Conservation (phyloP, 768 basidiomycete genomes). For the Suillus paluster region DNA sequence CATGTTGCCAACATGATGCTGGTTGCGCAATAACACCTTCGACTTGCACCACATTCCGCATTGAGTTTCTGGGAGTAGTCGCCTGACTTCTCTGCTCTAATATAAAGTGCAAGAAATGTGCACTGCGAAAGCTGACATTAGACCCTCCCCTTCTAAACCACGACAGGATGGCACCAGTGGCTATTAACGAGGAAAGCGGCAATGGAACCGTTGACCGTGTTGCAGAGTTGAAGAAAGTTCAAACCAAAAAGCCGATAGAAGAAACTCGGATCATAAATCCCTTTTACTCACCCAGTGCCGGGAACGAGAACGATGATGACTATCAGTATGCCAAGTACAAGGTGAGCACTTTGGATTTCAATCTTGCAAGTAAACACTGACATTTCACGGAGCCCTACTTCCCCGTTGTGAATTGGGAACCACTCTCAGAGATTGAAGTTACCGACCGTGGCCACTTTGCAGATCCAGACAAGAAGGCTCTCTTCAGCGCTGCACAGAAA, state of each 20-base stretch:
- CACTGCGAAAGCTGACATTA: background rate
- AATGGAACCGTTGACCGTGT: slow-evolving; percentile 24
- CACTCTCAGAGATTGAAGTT: slow-evolving; percentile 60
- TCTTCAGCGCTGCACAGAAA: slow-evolving; percentile 67
- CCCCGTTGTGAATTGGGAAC: slow-evolving; percentile 67
- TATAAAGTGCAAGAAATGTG: slow-evolving; percentile 21
- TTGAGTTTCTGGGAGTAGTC: background rate
- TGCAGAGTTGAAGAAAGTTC: slow-evolving; percentile 28
- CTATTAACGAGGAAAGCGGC: slow-evolving; percentile 42
- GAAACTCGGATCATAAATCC: slow-evolving; percentile 52
- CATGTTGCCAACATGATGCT: too few species aligned
- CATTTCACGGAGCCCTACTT: slow-evolving; percentile 55
- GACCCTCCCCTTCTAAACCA: background rate
- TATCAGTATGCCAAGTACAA: slow-evolving; percentile 66
- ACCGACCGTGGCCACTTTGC: slow-evolving; percentile 70
- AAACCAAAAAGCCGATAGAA: slow-evolving; percentile 6
- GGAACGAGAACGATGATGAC: slow-evolving; percentile 50
- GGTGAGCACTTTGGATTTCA: slow-evolving; percentile 38
- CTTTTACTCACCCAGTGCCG: slow-evolving; percentile 67
- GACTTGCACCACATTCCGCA: slow-evolving; percentile 15
- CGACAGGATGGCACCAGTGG: slow-evolving; percentile 54
- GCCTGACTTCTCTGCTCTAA: background rate
- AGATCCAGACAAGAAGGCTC: slow-evolving; percentile 67
- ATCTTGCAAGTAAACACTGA: slow-evolving; percentile 5
- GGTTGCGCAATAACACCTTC: slow-evolving; percentile 25